Base-by-base conservation (phyloP, 108 stramenopile genomes). In the Skeletonema costatum region DNA sequence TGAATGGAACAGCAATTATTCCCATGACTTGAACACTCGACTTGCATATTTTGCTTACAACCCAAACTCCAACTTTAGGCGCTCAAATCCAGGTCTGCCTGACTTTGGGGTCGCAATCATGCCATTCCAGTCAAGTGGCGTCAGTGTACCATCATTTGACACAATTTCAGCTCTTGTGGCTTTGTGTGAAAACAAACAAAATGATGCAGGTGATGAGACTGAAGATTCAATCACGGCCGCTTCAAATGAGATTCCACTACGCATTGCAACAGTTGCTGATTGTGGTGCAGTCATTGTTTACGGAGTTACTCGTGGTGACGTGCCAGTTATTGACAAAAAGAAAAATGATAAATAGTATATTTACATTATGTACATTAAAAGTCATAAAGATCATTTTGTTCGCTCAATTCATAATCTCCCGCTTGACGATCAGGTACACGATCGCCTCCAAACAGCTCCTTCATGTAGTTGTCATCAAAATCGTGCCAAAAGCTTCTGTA, bases 261-360 rank as follows among this genome's bases (percentile, higher is more conserved):
- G 90, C 32, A 76, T 93, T 36, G 88, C 87, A 7, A 86, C 87
- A 9, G 89, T 93, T 25, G 83, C 90, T 17, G 93, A 96, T 71
- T 78, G 85, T 31, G 94, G 94, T 56, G 87, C 92, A 16, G 91
- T 93, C 2, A 70, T 91, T 65, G 87, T 89, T 75, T 93, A 92
- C 77, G 89, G 91, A 19, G 80, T 93, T 2, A 89, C 91, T 29
- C 77, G 80, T 64, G 80, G 80, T 17, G 88, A 87, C 21, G 90
- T 92, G 1, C 88, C 90, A 33, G 30, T 51, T 41, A 68, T 72
- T 38, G 59, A 46, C 32, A 36, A 66, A 63, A n/a, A 33, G 31
- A 63, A 63, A 36, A 6, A 19, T 51, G 44, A 46, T 8, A 19
- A 51, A 51, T 21, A 51, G 19, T n/a, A 14, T 6, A 51, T 51